phyloP scores from a whole-genome alignment of 2,329 filamentous ascomycete genomes.

The Venturia effusa region DNA sequence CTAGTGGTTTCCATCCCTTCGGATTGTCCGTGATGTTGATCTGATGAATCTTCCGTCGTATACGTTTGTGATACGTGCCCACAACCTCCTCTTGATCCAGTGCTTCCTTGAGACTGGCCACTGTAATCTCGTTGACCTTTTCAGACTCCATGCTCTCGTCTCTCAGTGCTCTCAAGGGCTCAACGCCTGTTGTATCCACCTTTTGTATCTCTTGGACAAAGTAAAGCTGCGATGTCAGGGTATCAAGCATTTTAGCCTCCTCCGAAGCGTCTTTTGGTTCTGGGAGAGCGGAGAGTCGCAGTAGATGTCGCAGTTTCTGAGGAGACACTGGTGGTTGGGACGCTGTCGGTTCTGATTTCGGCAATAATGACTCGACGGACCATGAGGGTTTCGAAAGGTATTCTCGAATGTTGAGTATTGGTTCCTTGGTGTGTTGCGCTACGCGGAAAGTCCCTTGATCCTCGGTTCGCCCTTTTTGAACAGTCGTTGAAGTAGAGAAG shows the following conservation, averaged over 20 bases:
- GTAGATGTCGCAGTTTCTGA: constrained; percentile 66
- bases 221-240: constrained; percentile 69
- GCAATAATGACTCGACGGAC: constrained; percentile 70
- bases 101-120: constrained; percentile 45
- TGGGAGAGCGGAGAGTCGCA: constrained; percentile 81
- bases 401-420: neutral
- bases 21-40: constrained; percentile 27
- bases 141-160: constrained; percentile 55
- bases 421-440: neutral
- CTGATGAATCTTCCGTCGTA: constrained; percentile 34
- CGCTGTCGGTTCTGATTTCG: constrained; percentile 26
- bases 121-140: constrained; percentile 46
- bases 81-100: constrained; percentile 50
- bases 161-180: constrained; percentile 66
- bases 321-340: constrained; percentile 43
- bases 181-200: constrained; percentile 61
- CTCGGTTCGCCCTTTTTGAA: neutral
- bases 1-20: constrained; percentile 62
- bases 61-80: constrained; percentile 42
- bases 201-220: constrained; percentile 82
- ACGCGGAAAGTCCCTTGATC: neutral
- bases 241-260: constrained; percentile 60
- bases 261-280: constrained; percentile 51
- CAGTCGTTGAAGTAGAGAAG: neutral
- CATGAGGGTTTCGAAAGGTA: constrained; percentile 53